phyloP scores from a whole-genome alignment of 768 basidiomycete genomes.

The Tricholoma furcatifolium region DNA sequence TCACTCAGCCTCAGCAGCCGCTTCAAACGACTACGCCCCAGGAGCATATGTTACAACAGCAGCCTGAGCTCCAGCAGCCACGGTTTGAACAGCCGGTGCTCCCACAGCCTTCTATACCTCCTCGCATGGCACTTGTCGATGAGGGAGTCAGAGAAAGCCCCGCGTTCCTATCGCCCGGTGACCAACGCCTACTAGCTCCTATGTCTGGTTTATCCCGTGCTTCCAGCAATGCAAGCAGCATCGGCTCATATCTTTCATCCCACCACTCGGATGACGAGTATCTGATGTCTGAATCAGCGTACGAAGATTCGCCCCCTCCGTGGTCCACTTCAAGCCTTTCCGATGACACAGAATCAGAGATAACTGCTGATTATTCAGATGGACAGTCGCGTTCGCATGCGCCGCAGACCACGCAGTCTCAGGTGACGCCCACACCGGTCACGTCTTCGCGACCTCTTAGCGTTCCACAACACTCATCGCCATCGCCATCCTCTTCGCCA shows the following conservation, averaged over 20 bases:
- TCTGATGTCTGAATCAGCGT: slow-evolving; percentile 10
- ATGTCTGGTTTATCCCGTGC: slow-evolving; percentile 33
- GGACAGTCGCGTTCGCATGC: slow-evolving; percentile 12
- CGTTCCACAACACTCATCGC: slow-evolving; percentile 12
- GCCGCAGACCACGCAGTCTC: not conserved
- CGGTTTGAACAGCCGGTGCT: no score
- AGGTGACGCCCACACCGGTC: slow-evolving; percentile 20
- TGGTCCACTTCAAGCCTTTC: slow-evolving; percentile 14
- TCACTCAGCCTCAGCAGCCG: no score
- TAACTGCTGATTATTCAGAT: slow-evolving; percentile 7
- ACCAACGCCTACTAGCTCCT: slow-evolving; percentile 21
- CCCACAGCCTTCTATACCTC: not conserved
- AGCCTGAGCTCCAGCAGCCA: no score
- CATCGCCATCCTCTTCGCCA: slow-evolving; percentile 25
- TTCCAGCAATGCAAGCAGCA: slow-evolving; percentile 40
- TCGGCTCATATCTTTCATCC: slow-evolving; percentile 26
- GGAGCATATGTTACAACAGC: no score
- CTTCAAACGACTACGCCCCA: no score
- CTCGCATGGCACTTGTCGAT: slow-evolving; percentile 26
- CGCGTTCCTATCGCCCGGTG: slow-evolving; percentile 26
- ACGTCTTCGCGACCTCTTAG: not conserved
- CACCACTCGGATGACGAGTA: slow-evolving; percentile 71
- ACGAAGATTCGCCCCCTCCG: slow-evolving; percentile 19
- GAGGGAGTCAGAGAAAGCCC: slow-evolving; percentile 45
- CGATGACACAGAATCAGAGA: slow-evolving; percentile 10